Conservation (phyloP, 2,329 filamentous ascomycete genomes). For the Cryphonectria parasitica region DNA sequence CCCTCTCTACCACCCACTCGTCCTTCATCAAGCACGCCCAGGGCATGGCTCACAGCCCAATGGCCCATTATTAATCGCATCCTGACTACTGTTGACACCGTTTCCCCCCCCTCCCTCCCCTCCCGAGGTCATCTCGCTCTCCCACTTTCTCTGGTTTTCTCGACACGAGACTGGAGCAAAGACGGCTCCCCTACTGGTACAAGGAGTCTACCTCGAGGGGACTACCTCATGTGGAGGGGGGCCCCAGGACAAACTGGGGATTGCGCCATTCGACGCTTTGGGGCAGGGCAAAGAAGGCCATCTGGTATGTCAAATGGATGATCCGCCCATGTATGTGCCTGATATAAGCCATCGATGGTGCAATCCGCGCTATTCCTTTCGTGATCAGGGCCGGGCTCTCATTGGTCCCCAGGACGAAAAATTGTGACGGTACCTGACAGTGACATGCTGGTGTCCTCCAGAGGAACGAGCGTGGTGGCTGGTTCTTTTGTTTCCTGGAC, state of each 20-base stretch:
- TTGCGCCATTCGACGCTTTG: constrained; percentile 39
- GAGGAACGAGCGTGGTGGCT: constrained; percentile 20
- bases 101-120: neutral
- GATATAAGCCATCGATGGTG: constrained; percentile 45
- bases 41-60: neutral
- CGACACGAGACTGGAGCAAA: neutral
- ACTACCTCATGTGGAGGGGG: constrained; percentile 18
- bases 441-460: constrained; percentile 20
- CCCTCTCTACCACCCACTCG: neutral
- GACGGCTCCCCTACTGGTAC: neutral
- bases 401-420: constrained; percentile 24
- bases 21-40: neutral
- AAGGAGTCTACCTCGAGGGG: constrained; percentile 7
- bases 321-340: constrained; percentile 7
- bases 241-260: constrained; percentile 16
- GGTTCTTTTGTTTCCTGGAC: constrained; percentile 12
- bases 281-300: constrained; percentile 23
- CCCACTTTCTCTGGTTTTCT: neutral
- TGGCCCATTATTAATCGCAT: constrained; percentile 9
- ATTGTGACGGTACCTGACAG: constrained; percentile 27
- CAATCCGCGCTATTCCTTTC: constrained; percentile 57
- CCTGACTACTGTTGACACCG: neutral
- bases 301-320: constrained; percentile 17
- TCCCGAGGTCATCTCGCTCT: neutral
- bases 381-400: constrained; percentile 42